phyloP scores from a whole-genome alignment of 2,329 filamentous ascomycete genomes.

The Microsporum audouinii region DNA sequence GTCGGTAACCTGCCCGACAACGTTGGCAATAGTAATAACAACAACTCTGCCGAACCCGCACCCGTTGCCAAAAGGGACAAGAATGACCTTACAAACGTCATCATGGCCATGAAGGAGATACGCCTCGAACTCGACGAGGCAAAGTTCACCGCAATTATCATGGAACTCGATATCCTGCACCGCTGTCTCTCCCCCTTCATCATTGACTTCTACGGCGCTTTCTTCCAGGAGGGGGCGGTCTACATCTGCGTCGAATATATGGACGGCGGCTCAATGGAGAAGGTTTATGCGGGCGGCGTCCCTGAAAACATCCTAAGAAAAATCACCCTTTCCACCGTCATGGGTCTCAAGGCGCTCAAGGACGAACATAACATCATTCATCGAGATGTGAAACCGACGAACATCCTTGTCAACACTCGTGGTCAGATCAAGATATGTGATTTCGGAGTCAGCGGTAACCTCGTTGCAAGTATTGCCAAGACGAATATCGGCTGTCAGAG shows the following conservation, averaged over 20 bases:
- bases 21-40: background rate
- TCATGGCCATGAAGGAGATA: conserved; percentile 99
- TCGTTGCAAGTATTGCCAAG: conserved; percentile 94
- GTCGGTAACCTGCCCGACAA: background rate
- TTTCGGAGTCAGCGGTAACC: conserved; percentile 91
- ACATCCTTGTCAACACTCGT: conserved; percentile 79
- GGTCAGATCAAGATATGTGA: conserved; percentile 98
- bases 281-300: conserved; percentile 80
- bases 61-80: conserved; percentile 16
- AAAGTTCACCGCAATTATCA: conserved; percentile 93
- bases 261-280: conserved; percentile 96
- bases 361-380: conserved; percentile 99
- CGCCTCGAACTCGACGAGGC: conserved; percentile 88
- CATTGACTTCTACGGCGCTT: conserved; percentile 96
- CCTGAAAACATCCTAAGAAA: conserved; percentile 81
- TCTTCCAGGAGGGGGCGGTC: conserved; percentile 96
- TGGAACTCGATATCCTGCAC: conserved; percentile 92
- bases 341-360: conserved; percentile 85
- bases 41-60: background rate
- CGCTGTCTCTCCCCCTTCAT: conserved; percentile 92
- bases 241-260: conserved; percentile 99
- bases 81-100: conserved; percentile 44
- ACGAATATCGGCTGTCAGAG: conserved; percentile 99
- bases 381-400: conserved; percentile 97
- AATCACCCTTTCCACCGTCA: conserved; percentile 78